These are phyloP conservation scores for Isatis lusitanica DNA, from an alignment of 441 rosid species.

Conservation along the genomic window DNA sequence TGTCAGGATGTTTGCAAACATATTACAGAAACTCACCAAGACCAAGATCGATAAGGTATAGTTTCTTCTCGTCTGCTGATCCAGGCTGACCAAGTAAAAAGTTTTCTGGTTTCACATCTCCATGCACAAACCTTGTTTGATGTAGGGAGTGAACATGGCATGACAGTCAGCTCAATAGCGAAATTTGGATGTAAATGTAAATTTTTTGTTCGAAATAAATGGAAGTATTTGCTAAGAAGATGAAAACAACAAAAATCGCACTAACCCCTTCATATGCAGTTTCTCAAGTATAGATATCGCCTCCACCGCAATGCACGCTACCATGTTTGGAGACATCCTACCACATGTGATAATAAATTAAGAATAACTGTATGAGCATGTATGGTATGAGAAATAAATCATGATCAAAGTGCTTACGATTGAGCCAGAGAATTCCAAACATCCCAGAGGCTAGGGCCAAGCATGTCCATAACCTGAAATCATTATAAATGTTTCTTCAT, in stretches of 20 bases:
- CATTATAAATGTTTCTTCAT: conserved; percentile 22
- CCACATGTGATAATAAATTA: conserved; percentile 31
- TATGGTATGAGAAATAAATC: background rate
- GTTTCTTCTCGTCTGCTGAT: conserved; percentile 83
- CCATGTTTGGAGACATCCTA: conserved; percentile 91
- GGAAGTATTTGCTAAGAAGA: background rate
- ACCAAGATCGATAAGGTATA: conserved; percentile 93
- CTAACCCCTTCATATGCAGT: conserved; percentile 87
- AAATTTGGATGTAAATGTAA: background rate
- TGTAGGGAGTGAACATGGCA: conserved; percentile 21
- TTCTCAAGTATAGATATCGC: conserved; percentile 94
- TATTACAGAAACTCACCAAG: conserved; percentile 59
- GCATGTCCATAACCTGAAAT: conserved; percentile 97
- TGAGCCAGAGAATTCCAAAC: conserved; percentile 83
- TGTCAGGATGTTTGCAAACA: background rate
- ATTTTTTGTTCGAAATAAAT: background rate
- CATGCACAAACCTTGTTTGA: conserved; percentile 84
- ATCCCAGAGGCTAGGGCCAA: conserved; percentile 98
- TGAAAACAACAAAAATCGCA: conserved; percentile 9
- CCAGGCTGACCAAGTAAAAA: conserved; percentile 94
- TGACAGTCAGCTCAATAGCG: conserved; percentile 12
- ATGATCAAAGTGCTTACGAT: conserved; percentile 59
- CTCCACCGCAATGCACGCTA: conserved; percentile 94
- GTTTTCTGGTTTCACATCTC: conserved; percentile 95
- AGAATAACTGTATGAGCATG: conserved; percentile 6